Evolutionary conservation across 768 basidiomycete species (phyloP).

Genomic region (Amanita pallidorosea): DNA sequence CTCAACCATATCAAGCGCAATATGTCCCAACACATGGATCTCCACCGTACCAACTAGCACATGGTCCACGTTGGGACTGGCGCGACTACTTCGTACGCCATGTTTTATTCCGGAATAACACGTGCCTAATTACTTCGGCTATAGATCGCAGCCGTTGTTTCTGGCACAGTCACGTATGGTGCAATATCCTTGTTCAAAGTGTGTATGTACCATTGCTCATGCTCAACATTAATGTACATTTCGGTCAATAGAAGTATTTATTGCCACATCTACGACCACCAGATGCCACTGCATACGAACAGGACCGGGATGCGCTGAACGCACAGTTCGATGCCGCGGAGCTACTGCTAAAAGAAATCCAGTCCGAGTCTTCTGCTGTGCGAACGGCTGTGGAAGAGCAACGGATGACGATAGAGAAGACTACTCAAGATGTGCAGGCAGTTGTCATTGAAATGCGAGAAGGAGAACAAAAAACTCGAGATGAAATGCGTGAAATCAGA

Average conservation of each 20-base stretch:
- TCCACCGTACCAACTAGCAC: constrained; percentile 12
- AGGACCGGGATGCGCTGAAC: constrained; percentile 72
- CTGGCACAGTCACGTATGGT: constrained; percentile 77
- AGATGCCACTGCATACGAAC: constrained; percentile 78
- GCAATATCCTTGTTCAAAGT: constrained; percentile 74
- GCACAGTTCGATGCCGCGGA: constrained; percentile 89
- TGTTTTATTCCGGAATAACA: constrained; percentile 9
- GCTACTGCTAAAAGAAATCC: constrained; percentile 69
- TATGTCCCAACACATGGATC: neutral
- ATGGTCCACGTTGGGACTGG: constrained; percentile 75
- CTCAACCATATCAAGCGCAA: constrained; percentile 9
- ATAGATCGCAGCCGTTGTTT: constrained; percentile 88
- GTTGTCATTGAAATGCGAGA: constrained; percentile 69
- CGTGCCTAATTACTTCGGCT: constrained; percentile 12
- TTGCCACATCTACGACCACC: constrained; percentile 88
- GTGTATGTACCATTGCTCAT: constrained; percentile 9
- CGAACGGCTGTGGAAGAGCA: constrained; percentile 69
- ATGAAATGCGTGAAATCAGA: constrained; percentile 86
- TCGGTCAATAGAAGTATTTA: constrained; percentile 63
- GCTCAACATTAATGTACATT: constrained; percentile 4
- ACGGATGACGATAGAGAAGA: constrained; percentile 57
- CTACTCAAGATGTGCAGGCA: constrained; percentile 59
- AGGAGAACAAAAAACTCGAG: constrained; percentile 66
- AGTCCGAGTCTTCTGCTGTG: constrained; percentile 64
- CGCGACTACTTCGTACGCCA: constrained; percentile 87